phyloP scores from a whole-genome alignment of 352 stramenopile species.

The Globisporangium sylvaticum region DNA sequence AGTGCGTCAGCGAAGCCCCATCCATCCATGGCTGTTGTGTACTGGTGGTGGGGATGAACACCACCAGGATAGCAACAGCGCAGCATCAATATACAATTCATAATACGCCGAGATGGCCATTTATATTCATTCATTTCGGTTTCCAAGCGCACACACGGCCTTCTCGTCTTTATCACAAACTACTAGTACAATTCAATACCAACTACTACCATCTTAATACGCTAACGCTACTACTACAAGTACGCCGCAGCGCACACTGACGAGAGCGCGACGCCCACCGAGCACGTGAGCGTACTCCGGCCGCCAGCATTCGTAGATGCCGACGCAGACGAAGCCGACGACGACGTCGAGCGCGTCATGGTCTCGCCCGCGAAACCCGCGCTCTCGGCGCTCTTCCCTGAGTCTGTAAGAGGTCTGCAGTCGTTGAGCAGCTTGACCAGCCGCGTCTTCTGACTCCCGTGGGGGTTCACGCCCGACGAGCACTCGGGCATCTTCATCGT shows the following conservation, averaged over 20 bases:
- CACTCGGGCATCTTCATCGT: constrained; percentile 12
- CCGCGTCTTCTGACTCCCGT: neutral
- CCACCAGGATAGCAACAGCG: too few relatives aligned
- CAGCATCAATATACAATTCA: neutral
- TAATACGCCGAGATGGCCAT: neutral
- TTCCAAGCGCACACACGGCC: neutral
- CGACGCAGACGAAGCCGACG: neutral
- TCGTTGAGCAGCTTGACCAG: neutral
- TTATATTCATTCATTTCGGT: neutral
- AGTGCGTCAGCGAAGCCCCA: too few relatives aligned
- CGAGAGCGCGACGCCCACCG: neutral
- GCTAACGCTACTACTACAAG: neutral
- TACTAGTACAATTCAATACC: neutral
- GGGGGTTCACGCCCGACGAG: neutral
- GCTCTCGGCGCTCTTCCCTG: neutral
- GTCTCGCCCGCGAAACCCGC: neutral
- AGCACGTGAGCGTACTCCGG: neutral
- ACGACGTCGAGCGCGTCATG: neutral
- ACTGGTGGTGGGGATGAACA: too few relatives aligned
- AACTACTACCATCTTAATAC: neutral
- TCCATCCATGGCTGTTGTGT: too few relatives aligned
- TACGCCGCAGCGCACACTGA: neutral
- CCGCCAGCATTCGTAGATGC: too few relatives aligned
- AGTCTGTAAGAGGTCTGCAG: neutral
- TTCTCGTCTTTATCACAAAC: neutral